Evolutionary conservation across 208 protist genomes (phyloP), one percentile per base, ranked within the genome.

Genomic region (Acanthamoeba lenticulata): DNA sequence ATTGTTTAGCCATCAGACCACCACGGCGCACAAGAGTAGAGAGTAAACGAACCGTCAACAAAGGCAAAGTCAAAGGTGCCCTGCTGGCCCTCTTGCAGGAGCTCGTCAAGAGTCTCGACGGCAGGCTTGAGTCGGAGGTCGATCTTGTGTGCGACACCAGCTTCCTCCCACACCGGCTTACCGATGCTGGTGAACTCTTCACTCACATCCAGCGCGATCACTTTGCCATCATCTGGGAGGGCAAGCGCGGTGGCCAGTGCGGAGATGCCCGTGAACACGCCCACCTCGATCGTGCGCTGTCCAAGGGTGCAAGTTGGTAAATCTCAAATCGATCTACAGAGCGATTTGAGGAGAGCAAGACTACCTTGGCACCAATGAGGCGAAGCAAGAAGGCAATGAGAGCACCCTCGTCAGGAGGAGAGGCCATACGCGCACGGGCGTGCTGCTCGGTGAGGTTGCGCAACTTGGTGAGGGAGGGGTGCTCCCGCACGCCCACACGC

Each of bases 1-100:
- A 27, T 29, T 32, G 27, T 34, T 24, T 19, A 57, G 19, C 9
- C 49, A 57, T 24, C 9, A 9, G 19, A 57, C 9, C 49, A 57
- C 9, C 9, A 9, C 9, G 19, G 19, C 49, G 19, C 9, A 57
- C 49, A 57, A 57, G 19, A 9, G 19, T 24, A 57, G 13, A 57
- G 19, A 57, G 13, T 24, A 57, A 57, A 9, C 9, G 19, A 57
- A 81, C 72, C 96, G 94, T 97, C 97, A 72, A 98, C 97, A 94
- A 96, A 98, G 62, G 96, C 94, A 93, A 97, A 97, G 94, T 98
- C 97, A 94, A 97, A 97, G 74, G 81, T 96, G 90, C 95, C 96
- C 19, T 94, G 77, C 67, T 96, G 94, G n/a, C 86, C 44, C 34
- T 94, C 94, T 17, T 96, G 29, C 1, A 96, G 42, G 0, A 97